Evolutionary conservation across 495 filamentous ascomycete species (phyloP).

Genomic region (Penicillium maclennaniae): DNA sequence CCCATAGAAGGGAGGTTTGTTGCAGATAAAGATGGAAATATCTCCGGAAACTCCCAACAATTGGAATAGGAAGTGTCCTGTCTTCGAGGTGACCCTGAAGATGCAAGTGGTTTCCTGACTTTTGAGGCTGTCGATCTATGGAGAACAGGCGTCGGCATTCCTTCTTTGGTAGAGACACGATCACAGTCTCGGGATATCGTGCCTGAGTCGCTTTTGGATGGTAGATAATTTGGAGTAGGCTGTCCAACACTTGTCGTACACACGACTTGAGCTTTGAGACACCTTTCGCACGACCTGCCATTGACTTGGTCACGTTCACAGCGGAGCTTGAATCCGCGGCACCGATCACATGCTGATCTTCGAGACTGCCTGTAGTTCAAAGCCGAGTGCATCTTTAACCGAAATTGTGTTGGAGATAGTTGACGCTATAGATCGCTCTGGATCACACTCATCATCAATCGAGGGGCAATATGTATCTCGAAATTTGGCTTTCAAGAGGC

Average conservation of each 20-base stretch:
- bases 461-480: background rate
- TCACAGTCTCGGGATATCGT: constrained; percentile 2
- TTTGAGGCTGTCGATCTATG: constrained; percentile 12
- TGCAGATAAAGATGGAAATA: background rate
- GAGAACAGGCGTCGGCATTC: constrained; percentile 9
- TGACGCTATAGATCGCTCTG: background rate
- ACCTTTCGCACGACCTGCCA: constrained; percentile 27
- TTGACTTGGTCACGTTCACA: constrained; percentile 32
- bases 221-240: constrained; percentile 2
- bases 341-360: constrained; percentile 41
- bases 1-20: background rate
- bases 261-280: constrained; percentile 26
- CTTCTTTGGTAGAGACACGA: background rate
- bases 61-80: background rate
- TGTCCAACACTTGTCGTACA: constrained; percentile 25
- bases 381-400: constrained; percentile 15
- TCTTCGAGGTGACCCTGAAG: background rate
- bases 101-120: constrained; percentile 9
- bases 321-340: constrained; percentile 38
- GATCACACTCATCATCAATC: background rate
- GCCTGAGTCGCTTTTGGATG: background rate
- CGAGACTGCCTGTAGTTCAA: constrained; percentile 28
- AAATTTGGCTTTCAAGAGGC: background rate
- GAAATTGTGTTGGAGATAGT: background rate
- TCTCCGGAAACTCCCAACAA: constrained; percentile 3